A percentile compares a stretch with the other conserved stretches of the same genome.
Evolutionary conservation across 2,329 filamentous ascomycete genomes (phyloP).

Genomic region (Blastomyces parvus): DNA sequence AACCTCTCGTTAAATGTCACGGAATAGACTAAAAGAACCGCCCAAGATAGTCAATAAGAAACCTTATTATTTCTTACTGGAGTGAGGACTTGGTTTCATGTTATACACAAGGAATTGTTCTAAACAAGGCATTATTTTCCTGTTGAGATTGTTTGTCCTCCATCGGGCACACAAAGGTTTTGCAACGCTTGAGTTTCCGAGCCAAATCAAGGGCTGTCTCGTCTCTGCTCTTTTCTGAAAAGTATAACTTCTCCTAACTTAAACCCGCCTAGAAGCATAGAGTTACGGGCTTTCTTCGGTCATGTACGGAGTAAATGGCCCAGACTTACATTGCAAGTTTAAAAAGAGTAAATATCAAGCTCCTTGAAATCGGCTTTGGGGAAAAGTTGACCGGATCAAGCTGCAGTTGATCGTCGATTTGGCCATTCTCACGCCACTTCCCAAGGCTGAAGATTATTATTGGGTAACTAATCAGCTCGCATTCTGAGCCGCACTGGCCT

Average conservation of each 20-base stretch:
- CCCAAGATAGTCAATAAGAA: not conserved
- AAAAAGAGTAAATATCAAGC: not conserved
- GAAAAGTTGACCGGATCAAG: not conserved
- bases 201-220: not conserved
- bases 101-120: not conserved
- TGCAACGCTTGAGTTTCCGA: not conserved
- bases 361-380: not conserved
- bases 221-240: not conserved
- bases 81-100: not conserved
- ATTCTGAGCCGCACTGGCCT: not conserved
- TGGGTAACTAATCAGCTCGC: not conserved
- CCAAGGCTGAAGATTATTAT: not conserved
- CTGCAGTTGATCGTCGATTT: conserved; percentile 1
- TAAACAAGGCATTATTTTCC: not conserved
- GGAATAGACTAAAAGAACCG: too few species aligned
- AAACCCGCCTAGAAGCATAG: not conserved
- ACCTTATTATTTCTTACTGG: not conserved
- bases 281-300: not conserved
- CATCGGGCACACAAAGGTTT: not conserved
- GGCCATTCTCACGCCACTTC: not conserved
- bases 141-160: not conserved
- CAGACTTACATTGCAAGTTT: not conserved
- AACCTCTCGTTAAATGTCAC: too few species aligned
- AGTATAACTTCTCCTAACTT: not conserved
- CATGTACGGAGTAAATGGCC: not conserved